Base-by-base conservation (phyloP, 805 yeast species). In the Schwanniomyces polymorphus region DNA sequence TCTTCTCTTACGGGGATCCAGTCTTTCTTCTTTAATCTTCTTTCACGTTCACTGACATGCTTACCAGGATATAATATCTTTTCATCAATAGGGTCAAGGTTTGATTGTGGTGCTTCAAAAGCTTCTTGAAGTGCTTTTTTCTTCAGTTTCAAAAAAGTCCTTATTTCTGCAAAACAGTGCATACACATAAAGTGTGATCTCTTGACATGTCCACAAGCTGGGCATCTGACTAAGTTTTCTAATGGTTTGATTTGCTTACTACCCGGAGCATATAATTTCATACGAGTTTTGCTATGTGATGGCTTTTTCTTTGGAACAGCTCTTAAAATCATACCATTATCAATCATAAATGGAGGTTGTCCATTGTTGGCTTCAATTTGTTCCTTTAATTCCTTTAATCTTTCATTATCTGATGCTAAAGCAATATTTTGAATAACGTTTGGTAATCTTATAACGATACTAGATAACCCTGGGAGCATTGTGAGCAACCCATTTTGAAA, bases 231-330 rank as follows among this genome's bases (percentile, higher is more conserved):
- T 59, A 94, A 74, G 62, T 88, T 85, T 46, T 84, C 80, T 53
- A 88, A 76, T 43, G 85, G 84, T 64, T 88, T 82, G 55, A 88
- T 73, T 57, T 91, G 94, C 65, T 90, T 92, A 48, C 82, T 78
- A 9, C 88, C 95, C 4, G 92, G 89, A 7, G 90, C 91, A 54
- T 88, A 81, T 56, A 86, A 82, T 70, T 91, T 83, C 63, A 81
- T 85, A 67, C 97, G 84, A 60, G 88, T 87, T 67, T 89, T 88
- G 71, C 82, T 82, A 64, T 90, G 89, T 7, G 98, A 90, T 2
- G 83, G 83, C 67, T 91, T 91, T 81, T 91, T 91, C 76, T 94
- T 94, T 46, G 99, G 98, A 6, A 84, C 97, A 5, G 99, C 99
- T 55, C 75, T 74, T 45, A 89, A 72, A 27, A 88, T 79, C 51